Percentiles rank a stretch among this genome's conserved stretches.
Evolutionary conservation across 2,329 filamentous ascomycete genomes (phyloP).

Genomic region (Fusarium vanettenii): DNA sequence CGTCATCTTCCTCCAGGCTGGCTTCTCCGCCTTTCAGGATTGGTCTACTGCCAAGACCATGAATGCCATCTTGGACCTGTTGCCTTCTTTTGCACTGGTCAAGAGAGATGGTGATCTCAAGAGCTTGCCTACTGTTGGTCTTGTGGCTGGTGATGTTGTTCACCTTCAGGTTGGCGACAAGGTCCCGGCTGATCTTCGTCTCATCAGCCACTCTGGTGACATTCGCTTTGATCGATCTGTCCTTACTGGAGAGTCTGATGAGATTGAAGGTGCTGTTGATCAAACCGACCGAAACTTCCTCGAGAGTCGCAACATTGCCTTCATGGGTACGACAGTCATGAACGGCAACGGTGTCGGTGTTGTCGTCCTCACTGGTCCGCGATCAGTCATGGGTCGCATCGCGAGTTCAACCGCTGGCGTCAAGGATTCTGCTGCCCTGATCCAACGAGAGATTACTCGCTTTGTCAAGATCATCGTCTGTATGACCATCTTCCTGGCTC

Average conservation of each 20-base stretch:
- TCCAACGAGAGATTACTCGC: constrained; percentile 56
- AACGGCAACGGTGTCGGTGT: constrained; percentile 55
- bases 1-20: constrained; percentile 59
- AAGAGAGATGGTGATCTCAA: constrained; percentile 57
- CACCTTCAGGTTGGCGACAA: constrained; percentile 60
- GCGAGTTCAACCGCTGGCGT: constrained; percentile 51
- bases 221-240: constrained; percentile 56
- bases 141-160: constrained; percentile 60
- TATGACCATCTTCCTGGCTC: constrained; percentile 52
- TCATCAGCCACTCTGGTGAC: constrained; percentile 55
- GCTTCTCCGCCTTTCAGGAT: constrained; percentile 60
- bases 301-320: constrained; percentile 56
- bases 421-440: constrained; percentile 53
- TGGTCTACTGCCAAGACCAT: constrained; percentile 60
- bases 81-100: constrained; percentile 57
- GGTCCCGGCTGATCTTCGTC: constrained; percentile 60
- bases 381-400: constrained; percentile 57
- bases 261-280: constrained; percentile 55
- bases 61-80: constrained; percentile 58
- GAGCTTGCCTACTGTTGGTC: constrained; percentile 54
- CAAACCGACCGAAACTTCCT: constrained; percentile 55
- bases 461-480: constrained; percentile 57
- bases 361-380: constrained; percentile 53
- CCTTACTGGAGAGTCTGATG: constrained; percentile 56
- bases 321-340: constrained; percentile 57